Conservation (phyloP, 2,329 filamentous ascomycete genomes). For the Eutypa lata region DNA sequence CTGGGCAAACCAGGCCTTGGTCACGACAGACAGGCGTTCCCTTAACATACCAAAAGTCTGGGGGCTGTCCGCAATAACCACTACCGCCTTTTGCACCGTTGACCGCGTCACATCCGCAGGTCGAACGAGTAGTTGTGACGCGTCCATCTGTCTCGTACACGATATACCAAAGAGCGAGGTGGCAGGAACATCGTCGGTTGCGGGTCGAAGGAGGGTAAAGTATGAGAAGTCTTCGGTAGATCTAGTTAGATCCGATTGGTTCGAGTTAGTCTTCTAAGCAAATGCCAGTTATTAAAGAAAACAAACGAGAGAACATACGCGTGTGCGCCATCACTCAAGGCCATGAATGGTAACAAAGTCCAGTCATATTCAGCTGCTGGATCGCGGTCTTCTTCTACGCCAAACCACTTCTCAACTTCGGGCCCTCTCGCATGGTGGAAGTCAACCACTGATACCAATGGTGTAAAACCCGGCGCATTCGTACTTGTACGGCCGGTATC, state of each 20-base stretch:
- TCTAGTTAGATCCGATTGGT: slow-evolving; percentile 39
- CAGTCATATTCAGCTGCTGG: slow-evolving; percentile 84
- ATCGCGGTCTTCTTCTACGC: slow-evolving; percentile 68
- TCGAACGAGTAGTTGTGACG: slow-evolving; percentile 70
- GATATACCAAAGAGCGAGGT: slow-evolving; percentile 94
- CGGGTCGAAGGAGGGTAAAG: slow-evolving; percentile 79
- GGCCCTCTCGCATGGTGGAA: slow-evolving; percentile 86
- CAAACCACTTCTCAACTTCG: slow-evolving; percentile 92
- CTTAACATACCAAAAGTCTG: slow-evolving; percentile 87
- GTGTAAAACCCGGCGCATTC: slow-evolving; percentile 47
- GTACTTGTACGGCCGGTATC: neutral
- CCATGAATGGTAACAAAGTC: slow-evolving; percentile 93
- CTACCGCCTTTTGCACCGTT: slow-evolving; percentile 96
- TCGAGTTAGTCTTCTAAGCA: slow-evolving; percentile 6
- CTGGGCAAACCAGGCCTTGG: slow-evolving; percentile 94
- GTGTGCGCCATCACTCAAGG: slow-evolving; percentile 91
- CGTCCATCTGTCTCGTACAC: slow-evolving; percentile 88
- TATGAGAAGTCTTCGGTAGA: slow-evolving; percentile 97
- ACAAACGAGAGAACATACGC: slow-evolving; percentile 57
- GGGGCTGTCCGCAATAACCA: slow-evolving; percentile 88
- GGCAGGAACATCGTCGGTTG: slow-evolving; percentile 50
- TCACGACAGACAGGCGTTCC: slow-evolving; percentile 86
- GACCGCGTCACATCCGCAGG: slow-evolving; percentile 91
- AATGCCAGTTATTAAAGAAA: neutral
- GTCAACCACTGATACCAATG: slow-evolving; percentile 75